Conservation (phyloP, 2,329 filamentous ascomycete genomes). For the Parascedosporium putredinis region DNA sequence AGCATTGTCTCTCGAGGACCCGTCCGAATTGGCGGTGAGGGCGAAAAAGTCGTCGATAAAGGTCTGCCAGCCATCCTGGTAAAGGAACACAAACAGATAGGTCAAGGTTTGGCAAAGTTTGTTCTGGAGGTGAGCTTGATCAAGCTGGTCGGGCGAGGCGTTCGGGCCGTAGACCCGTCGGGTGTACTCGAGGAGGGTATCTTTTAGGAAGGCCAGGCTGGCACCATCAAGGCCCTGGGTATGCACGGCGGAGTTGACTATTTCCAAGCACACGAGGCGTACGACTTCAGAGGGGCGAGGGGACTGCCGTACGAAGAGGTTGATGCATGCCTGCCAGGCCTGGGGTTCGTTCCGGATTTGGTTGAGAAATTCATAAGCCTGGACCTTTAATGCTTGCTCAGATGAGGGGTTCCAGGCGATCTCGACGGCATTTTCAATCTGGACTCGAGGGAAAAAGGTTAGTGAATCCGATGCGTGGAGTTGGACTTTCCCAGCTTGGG, state of each 20-base stretch:
- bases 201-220: constrained; percentile 66
- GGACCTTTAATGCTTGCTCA: constrained; percentile 62
- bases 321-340: constrained; percentile 82
- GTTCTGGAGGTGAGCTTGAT: constrained; percentile 76
- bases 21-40: constrained; percentile 56
- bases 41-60: constrained; percentile 87
- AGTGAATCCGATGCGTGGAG: not conserved
- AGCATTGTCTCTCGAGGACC: constrained; percentile 55
- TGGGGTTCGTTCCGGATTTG: constrained; percentile 73
- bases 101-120: constrained; percentile 95
- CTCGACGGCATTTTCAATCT: constrained; percentile 93
- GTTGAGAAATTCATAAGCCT: constrained; percentile 72
- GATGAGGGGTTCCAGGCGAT: constrained; percentile 80
- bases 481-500: not conserved
- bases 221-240: constrained; percentile 63
- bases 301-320: constrained; percentile 64
- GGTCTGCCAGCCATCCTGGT: constrained; percentile 73
- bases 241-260: constrained; percentile 86
- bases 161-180: constrained; percentile 60
- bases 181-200: constrained; percentile 73
- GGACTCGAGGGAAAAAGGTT: not conserved
- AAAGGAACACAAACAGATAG: constrained; percentile 81
- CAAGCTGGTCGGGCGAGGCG: constrained; percentile 46
- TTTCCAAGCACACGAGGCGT: constrained; percentile 79
- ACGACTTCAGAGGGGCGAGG: constrained; percentile 73